A percentile compares a stretch with the other conserved stretches of the same genome.
Evolutionary conservation across 495 filamentous ascomycete genomes (phyloP).

Genomic region (Penicillium riverlandense): DNA sequence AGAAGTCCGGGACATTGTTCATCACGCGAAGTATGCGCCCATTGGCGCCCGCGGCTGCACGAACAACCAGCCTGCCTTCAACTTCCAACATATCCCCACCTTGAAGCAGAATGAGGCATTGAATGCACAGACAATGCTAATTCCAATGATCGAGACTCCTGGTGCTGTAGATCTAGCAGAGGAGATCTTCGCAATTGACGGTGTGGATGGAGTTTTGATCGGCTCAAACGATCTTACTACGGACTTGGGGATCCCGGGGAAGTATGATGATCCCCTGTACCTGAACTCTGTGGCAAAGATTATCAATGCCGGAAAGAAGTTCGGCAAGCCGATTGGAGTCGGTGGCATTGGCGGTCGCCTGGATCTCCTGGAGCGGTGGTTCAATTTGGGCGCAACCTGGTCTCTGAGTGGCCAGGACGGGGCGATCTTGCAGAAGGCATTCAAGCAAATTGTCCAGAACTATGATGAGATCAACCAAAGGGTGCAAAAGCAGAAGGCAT

Average conservation of each 20-base stretch:
- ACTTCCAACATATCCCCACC: constrained; percentile 16
- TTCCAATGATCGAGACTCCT: constrained; percentile 28
- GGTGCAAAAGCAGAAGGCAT: constrained; percentile 10
- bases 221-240: constrained; percentile 24
- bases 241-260: constrained; percentile 22
- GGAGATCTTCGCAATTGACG: constrained; percentile 19
- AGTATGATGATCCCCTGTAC: constrained; percentile 16
- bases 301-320: constrained; percentile 14
- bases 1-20: constrained; percentile 20
- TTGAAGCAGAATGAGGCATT: constrained; percentile 15
- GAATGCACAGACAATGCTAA: constrained; percentile 21
- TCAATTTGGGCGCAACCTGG: constrained; percentile 23
- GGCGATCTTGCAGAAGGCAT: constrained; percentile 18
- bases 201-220: constrained; percentile 24
- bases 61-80: constrained; percentile 16
- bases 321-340: constrained; percentile 21
- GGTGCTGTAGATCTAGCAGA: constrained; percentile 19
- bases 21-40: constrained; percentile 21
- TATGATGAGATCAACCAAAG: constrained; percentile 19
- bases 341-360: constrained; percentile 19
- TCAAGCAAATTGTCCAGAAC: constrained; percentile 21
- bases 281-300: constrained; percentile 15
- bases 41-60: constrained; percentile 15
- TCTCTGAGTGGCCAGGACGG: constrained; percentile 20
- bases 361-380: constrained; percentile 25